Evolutionary conservation across 2,329 filamentous ascomycete genomes (phyloP).

Genomic region (Microcera coccophila): DNA sequence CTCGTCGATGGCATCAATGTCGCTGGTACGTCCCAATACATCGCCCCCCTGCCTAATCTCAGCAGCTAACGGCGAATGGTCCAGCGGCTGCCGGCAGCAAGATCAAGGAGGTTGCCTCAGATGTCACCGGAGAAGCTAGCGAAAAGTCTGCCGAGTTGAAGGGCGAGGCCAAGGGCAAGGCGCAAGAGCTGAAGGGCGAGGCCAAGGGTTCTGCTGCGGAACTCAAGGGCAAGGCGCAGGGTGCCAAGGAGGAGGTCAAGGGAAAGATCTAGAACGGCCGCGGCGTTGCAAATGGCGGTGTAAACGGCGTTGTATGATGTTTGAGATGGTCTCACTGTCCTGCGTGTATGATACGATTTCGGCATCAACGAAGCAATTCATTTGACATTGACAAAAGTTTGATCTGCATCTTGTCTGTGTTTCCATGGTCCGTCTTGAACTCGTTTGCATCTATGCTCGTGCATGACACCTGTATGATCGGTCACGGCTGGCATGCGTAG

Average conservation of each 20-base stretch:
- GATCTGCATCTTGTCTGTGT: too few relatives aligned
- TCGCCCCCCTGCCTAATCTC: neutral
- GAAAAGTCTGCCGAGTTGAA: slow-evolving; percentile 35
- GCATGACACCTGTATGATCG: too few relatives aligned
- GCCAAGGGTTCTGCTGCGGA: slow-evolving; percentile 43
- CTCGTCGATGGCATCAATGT: slow-evolving; percentile 59
- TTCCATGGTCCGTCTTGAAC: too few relatives aligned
- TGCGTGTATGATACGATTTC: too few relatives aligned
- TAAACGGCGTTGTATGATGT: too few relatives aligned
- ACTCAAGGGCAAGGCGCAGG: slow-evolving; percentile 40
- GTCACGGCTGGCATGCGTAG: too few relatives aligned
- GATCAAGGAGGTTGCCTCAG: slow-evolving; percentile 42
- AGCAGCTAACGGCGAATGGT: slow-evolving; percentile 5
- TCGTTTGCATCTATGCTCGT: too few relatives aligned
- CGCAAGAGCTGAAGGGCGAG: slow-evolving; percentile 39
- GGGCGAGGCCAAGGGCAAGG: slow-evolving; percentile 37
- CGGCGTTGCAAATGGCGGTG: slow-evolving; percentile 13
- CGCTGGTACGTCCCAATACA: slow-evolving; percentile 46
- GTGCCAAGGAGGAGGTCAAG: slow-evolving; percentile 38
- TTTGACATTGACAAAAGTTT: too few relatives aligned
- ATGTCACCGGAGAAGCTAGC: slow-evolving; percentile 32
- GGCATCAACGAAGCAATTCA: too few relatives aligned
- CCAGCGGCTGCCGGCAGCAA: slow-evolving; percentile 43
- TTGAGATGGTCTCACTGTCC: too few relatives aligned
- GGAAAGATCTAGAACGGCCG: slow-evolving; percentile 15